These are phyloP conservation scores for Pseudogymnoascus sp. DNA, from an alignment of 2,329 filamentous ascomycete species.

Conservation along the genomic window DNA sequence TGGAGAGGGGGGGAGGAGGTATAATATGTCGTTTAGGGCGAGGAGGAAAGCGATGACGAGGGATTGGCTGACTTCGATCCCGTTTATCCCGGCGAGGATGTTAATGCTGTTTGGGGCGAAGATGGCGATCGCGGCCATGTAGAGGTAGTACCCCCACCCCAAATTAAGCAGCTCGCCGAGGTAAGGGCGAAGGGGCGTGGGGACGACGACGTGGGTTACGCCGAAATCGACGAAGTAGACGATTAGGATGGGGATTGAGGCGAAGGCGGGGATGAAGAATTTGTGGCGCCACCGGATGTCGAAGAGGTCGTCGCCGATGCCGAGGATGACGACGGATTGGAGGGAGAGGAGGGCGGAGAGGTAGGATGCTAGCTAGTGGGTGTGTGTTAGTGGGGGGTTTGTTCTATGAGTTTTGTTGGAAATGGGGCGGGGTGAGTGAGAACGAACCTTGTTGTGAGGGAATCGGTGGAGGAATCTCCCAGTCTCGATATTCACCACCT, in stretches of 20 bases:
- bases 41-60: conserved; percentile 82
- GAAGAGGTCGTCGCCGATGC: conserved; percentile 91
- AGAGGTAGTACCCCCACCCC: conserved; percentile 79
- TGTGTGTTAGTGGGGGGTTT: conserved; percentile 13
- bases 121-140: conserved; percentile 94
- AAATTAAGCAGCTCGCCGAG: conserved; percentile 76
- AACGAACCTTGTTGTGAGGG: conserved; percentile 78
- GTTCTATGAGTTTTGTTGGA: not conserved
- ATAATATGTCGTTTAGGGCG: conserved; percentile 79
- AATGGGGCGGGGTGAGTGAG: not conserved
- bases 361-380: conserved; percentile 75
- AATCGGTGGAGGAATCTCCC: conserved; percentile 86
- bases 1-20: conserved; percentile 75
- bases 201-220: conserved; percentile 90
- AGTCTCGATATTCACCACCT: conserved; percentile 44
- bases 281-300: conserved; percentile 99
- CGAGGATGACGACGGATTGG: conserved; percentile 83
- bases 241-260: conserved; percentile 85
- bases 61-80: conserved; percentile 92
- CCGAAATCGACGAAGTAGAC: conserved; percentile 99
- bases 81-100: conserved; percentile 98
- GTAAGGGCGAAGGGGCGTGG: conserved; percentile 75
- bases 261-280: conserved; percentile 93
- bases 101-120: conserved; percentile 99
- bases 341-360: conserved; percentile 90